Evolutionary conservation across 116 monocot genomes (phyloP).

Genomic region (Thalassia testudinum): DNA sequence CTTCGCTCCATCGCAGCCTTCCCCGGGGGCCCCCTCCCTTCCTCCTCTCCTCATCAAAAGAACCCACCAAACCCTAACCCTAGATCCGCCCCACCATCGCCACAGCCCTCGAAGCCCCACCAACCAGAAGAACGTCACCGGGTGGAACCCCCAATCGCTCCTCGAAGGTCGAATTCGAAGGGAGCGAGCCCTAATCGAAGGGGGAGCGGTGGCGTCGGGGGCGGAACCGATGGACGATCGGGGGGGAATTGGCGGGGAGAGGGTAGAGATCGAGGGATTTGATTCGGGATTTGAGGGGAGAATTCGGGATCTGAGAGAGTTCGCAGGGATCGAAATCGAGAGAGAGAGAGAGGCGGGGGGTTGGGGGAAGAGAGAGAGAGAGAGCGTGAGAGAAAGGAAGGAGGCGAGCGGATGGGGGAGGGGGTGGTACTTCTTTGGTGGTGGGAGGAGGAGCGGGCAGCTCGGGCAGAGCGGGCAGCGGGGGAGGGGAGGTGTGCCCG

Average conservation of each 20-base stretch:
- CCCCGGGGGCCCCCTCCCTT: constrained; percentile 6
- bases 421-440: not conserved
- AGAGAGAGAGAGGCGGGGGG: constrained; percentile 1
- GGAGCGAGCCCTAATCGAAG: not conserved
- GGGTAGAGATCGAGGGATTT: not conserved
- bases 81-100: constrained; percentile 1
- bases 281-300: not conserved
- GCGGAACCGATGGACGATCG: not conserved
- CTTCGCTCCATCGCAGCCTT: constrained; percentile 30
- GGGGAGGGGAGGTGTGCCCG: not conserved
- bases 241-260: not conserved
- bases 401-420: not conserved
- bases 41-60: not conserved
- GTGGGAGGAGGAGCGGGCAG: not conserved
- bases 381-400: not conserved
- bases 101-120: not conserved
- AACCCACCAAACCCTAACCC: not conserved
- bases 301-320: not conserved
- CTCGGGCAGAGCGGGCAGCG: not conserved
- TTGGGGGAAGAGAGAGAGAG: not conserved
- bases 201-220: not conserved
- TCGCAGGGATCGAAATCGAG: not conserved
- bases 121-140: not conserved
- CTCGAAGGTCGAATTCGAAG: not conserved
- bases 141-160: not conserved